phyloP scores from a whole-genome alignment of 176 grass and related monocot species.

The Triticum aestivum region IWGSC_CS_RefSeq_v2.1 NC_057812.1:714381270-714381769 shows the following conservation, averaged over 20 bases:
- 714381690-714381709: slow-evolving; percentile 56
- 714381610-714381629: slow-evolving; percentile 91
- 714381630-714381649: slow-evolving; percentile 26
- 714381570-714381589: slow-evolving; percentile 62
- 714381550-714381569: slow-evolving; percentile 61
- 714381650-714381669: slow-evolving; percentile 32
- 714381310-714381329: slow-evolving; percentile 97
- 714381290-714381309: slow-evolving; percentile 93
- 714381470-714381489: slow-evolving; percentile 54
- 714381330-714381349: slow-evolving; percentile 55
- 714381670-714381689: slow-evolving; percentile 49
- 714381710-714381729: slow-evolving; percentile 96
- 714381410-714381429: slow-evolving; percentile 81
- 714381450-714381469: slow-evolving; percentile 69
- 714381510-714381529: slow-evolving; percentile 50
- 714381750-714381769: slow-evolving; percentile 74
- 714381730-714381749: slow-evolving; percentile 40
- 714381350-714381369: slow-evolving; percentile 78
- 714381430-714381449: slow-evolving; percentile 72
- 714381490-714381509: slow-evolving; percentile 90
- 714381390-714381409: slow-evolving; percentile 91
- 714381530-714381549: slow-evolving; percentile 48
- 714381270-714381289: slow-evolving; percentile 55
- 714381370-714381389: slow-evolving; percentile 62
- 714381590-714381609: slow-evolving; percentile 97